These are phyloP conservation scores for Leishmania major DNA, from an alignment of 208 protist species.

Conservation along the genomic window DNA sequence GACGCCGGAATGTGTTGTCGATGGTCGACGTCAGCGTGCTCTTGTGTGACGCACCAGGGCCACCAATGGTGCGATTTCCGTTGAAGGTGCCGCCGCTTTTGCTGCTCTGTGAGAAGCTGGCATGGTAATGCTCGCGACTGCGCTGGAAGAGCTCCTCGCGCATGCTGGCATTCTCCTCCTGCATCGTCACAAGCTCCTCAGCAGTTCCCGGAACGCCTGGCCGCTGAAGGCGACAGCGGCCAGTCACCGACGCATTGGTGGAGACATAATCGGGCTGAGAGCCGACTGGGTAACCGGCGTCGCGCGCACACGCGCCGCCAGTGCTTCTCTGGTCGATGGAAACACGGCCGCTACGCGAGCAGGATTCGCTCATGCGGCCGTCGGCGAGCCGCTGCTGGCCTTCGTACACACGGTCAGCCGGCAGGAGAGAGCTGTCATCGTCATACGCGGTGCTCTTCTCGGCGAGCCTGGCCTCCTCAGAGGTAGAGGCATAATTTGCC, in stretches of 20 bases:
- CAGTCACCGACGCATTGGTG: not conserved
- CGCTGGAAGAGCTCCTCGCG: slow-evolving; percentile 47
- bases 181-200: slow-evolving; percentile 50
- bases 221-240: slow-evolving; percentile 6
- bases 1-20: slow-evolving; percentile 3
- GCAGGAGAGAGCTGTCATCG: not conserved
- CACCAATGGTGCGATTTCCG: slow-evolving; percentile 9
- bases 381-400: slow-evolving; percentile 1
- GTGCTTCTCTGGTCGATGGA: not conserved
- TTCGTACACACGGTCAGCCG: not conserved
- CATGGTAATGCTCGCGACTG: slow-evolving; percentile 35
- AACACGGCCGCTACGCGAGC: not conserved
- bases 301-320: not conserved
- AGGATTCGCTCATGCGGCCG: not conserved
- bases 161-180: slow-evolving; percentile 45
- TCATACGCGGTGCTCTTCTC: not conserved
- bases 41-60: not conserved
- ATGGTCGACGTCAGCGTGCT: not conserved
- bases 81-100: not conserved
- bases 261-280: not conserved
- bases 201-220: slow-evolving; percentile 35
- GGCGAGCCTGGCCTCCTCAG: not conserved
- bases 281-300: not conserved
- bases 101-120: slow-evolving; percentile 19
- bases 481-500: not conserved